Evolutionary conservation across 352 stramenopile species (phyloP).

Genomic region (Phytophthora idaei): DNA sequence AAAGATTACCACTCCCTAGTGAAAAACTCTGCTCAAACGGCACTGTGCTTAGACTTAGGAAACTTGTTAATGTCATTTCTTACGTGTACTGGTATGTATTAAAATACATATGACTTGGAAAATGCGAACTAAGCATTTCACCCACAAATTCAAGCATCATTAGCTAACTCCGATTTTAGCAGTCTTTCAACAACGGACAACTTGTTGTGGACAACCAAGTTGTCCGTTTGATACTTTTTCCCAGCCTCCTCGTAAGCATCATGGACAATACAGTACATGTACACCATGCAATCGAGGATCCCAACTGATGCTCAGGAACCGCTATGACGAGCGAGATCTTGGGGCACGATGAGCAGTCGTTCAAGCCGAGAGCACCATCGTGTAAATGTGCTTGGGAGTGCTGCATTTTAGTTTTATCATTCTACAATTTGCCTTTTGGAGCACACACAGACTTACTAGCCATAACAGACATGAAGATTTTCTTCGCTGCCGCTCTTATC

Average conservation of each 20-base stretch:
- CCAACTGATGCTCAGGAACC: constrained; percentile 24
- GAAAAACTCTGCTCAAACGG: no score
- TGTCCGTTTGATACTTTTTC: background rate
- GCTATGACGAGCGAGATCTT: constrained; percentile 27
- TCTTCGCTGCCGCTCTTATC: constrained; percentile 26
- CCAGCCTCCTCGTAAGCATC: background rate
- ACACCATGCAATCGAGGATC: constrained; percentile 4
- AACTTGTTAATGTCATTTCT: no score
- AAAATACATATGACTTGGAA: no score
- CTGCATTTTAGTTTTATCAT: constrained; percentile 7
- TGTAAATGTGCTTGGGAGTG: background rate
- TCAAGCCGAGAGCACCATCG: background rate
- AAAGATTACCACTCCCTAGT: no score
- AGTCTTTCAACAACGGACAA: no score
- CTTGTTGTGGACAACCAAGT: background rate
- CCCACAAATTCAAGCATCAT: no score
- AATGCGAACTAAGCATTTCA: no score
- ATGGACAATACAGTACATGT: constrained; percentile 2
- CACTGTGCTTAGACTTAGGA: no score
- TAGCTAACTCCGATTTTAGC: background rate
- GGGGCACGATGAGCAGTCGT: constrained; percentile 24
- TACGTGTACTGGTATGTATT: no score
- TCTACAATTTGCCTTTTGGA: constrained; percentile 31
- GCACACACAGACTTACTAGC: constrained; percentile 19
- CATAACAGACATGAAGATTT: constrained; percentile 31